Evolutionary conservation across 2,329 filamentous ascomycete species (phyloP).

Genomic region (Dichotomopilus funicola): DNA sequence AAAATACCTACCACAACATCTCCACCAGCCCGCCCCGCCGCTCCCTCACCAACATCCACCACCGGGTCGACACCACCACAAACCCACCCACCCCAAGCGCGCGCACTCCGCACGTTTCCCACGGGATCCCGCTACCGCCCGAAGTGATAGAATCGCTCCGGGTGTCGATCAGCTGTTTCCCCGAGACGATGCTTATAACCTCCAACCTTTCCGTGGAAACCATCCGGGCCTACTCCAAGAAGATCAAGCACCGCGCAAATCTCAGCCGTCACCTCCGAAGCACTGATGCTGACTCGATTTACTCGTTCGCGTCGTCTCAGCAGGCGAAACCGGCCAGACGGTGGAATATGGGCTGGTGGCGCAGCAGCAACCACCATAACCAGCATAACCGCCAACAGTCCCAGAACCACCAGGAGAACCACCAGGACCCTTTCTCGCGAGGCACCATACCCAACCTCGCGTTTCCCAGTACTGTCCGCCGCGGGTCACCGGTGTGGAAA

Average conservation of each 20-base stretch:
- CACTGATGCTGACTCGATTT: conserved; percentile 17
- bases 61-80: neutral
- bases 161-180: conserved; percentile 50
- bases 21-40: too few relatives aligned
- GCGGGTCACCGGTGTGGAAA: conserved; percentile 2
- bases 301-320: conserved; percentile 5
- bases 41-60: neutral
- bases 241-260: conserved; percentile 37
- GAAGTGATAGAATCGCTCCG: conserved; percentile 49
- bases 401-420: neutral
- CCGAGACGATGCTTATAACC: conserved; percentile 52
- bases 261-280: conserved; percentile 8
- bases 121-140: conserved; percentile 44
- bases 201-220: conserved; percentile 51
- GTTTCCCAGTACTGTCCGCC: neutral
- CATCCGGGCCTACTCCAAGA: conserved; percentile 49
- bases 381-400: conserved; percentile 29
- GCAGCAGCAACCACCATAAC: conserved; percentile 9
- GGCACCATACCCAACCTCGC: neutral
- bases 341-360: conserved; percentile 18
- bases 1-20: neutral
- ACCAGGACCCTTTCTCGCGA: neutral
- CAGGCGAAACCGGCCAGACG: conserved; percentile 10
- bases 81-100: neutral
- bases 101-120: neutral